Conservation (phyloP, 2,329 filamentous ascomycete species). For the Alternaria infectoria region DNA sequence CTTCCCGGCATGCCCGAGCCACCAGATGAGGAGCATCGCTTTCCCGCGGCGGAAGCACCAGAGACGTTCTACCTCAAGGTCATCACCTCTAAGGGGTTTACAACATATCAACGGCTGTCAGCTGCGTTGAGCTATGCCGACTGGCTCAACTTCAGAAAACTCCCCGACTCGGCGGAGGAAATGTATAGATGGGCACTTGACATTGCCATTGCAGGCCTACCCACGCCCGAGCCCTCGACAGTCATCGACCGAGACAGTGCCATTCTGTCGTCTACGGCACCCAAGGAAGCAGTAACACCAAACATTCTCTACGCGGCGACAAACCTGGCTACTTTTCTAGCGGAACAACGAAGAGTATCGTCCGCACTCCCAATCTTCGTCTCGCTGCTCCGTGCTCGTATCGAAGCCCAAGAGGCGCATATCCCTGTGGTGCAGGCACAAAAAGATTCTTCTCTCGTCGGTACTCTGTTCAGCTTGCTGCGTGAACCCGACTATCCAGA, state of each 20-base stretch:
- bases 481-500: constrained; percentile 69
- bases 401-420: constrained; percentile 59
- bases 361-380: constrained; percentile 82
- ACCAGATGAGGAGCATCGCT: constrained; percentile 78
- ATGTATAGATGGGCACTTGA: constrained; percentile 79
- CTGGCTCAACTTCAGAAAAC: constrained; percentile 80
- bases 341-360: constrained; percentile 69
- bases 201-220: constrained; percentile 68
- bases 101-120: constrained; percentile 76
- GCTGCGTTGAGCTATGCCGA: constrained; percentile 83
- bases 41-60: constrained; percentile 68
- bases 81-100: constrained; percentile 80
- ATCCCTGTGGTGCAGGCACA: constrained; percentile 21
- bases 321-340: constrained; percentile 78
- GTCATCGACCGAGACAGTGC: constrained; percentile 68
- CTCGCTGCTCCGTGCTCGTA: constrained; percentile 80
- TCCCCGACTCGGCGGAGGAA: constrained; percentile 68
- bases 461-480: constrained; percentile 44
- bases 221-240: constrained; percentile 48
- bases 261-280: constrained; percentile 63
- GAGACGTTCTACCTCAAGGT: constrained; percentile 83
- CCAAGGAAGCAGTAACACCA: constrained; percentile 61
- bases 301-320: constrained; percentile 81
- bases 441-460: constrained; percentile 33
- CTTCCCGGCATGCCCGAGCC: constrained; percentile 68